Conservation (phyloP, 164 flowering plant species). For the Kingdonia uniflora region DNA sequence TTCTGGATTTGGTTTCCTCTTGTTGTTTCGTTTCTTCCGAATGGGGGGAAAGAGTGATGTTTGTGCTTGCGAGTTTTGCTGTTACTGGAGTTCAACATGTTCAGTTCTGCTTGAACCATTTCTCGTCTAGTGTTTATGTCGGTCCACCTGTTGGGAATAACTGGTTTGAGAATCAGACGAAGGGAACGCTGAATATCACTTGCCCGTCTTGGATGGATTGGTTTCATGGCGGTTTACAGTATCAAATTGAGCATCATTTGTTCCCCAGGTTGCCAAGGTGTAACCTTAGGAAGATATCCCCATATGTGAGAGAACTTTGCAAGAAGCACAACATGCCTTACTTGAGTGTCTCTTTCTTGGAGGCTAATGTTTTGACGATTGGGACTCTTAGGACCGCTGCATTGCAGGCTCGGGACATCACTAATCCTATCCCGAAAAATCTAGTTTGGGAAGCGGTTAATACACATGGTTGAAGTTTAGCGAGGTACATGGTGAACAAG, state of each 20-base stretch:
- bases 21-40: conserved; percentile 43
- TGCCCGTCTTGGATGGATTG: conserved; percentile 64
- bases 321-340: conserved; percentile 66
- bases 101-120: conserved; percentile 17
- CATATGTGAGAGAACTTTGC: conserved; percentile 46
- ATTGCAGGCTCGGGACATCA: conserved; percentile 42
- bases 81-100: conserved; percentile 38
- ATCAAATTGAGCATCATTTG: conserved; percentile 67
- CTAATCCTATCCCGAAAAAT: conserved; percentile 32
- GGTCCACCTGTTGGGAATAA: conserved; percentile 14
- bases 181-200: conserved; percentile 26
- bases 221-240: conserved; percentile 65
- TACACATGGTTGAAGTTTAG: conserved; percentile 43
- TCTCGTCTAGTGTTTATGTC: conserved; percentile 12
- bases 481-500: conserved; percentile 1
- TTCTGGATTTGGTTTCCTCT: conserved; percentile 60
- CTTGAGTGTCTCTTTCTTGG: conserved; percentile 32
- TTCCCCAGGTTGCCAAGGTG: conserved; percentile 60
- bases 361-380: conserved; percentile 44
- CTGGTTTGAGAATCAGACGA: conserved; percentile 15
- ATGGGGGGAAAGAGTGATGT: conserved; percentile 38
- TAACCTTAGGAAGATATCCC: conserved; percentile 46
- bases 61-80: conserved; percentile 35
- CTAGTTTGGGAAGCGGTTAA: conserved; percentile 72
- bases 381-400: conserved; percentile 49